Evolutionary conservation across 176 grass and related monocot genomes (phyloP).

Genomic region (Oryza brachyantha): DNA sequence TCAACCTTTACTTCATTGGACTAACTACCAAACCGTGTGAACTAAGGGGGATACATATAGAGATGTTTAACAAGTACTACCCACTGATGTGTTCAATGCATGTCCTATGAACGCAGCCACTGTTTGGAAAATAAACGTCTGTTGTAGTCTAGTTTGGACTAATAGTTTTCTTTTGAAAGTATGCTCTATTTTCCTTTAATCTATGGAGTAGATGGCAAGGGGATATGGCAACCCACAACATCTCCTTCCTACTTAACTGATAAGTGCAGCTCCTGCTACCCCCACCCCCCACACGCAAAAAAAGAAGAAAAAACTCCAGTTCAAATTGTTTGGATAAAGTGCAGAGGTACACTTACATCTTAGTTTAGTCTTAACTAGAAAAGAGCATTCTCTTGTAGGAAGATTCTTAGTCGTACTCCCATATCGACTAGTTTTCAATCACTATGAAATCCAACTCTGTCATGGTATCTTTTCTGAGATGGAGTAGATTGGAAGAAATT

Average conservation of each 20-base stretch:
- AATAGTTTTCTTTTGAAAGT: neutral
- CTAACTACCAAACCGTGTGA: neutral
- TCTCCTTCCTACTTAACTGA: too few relatives aligned
- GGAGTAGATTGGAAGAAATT: neutral
- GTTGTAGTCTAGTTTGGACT: neutral
- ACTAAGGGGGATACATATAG: neutral
- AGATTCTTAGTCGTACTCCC: neutral
- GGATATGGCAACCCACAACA: too few relatives aligned
- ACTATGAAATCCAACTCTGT: neutral
- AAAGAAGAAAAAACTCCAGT: too few relatives aligned
- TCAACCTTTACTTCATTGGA: neutral
- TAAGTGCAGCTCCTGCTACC: too few relatives aligned
- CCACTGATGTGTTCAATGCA: neutral
- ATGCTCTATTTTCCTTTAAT: too few relatives aligned
- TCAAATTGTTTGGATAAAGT: neutral
- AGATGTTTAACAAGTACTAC: neutral
- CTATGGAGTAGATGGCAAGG: too few relatives aligned
- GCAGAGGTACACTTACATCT: neutral
- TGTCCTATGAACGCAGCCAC: neutral
- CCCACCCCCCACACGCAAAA: too few relatives aligned
- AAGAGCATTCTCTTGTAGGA: neutral
- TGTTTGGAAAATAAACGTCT: neutral
- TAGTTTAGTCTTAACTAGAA: constrained; percentile 4
- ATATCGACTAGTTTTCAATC: neutral
- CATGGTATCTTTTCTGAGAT: neutral